Conservation (phyloP, 352 stramenopile species). For the Plasmopara halstedii region DNA sequence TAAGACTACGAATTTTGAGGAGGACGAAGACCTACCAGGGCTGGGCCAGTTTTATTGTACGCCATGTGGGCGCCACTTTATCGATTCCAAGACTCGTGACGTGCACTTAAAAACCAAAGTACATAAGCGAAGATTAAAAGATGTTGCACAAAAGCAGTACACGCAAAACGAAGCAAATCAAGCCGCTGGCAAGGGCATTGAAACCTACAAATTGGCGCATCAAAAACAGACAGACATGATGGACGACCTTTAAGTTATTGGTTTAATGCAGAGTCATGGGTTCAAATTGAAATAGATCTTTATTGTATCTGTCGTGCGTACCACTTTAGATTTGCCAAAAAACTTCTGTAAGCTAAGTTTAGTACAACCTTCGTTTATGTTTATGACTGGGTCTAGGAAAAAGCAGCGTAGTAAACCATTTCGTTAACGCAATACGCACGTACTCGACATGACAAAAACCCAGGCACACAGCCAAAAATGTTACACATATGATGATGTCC, state of each 20-base stretch:
- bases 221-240: constrained; percentile 35
- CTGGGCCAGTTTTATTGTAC: constrained; percentile 86
- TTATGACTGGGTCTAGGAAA: no score
- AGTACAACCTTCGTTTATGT: no score
- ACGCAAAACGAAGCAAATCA: constrained; percentile 77
- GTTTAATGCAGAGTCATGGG: background rate
- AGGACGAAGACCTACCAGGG: constrained; percentile 80
- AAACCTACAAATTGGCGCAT: constrained; percentile 63
- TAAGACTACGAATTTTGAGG: constrained; percentile 58
- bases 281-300: background rate
- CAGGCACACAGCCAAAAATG: no score
- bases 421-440: no score
- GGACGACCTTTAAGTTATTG: constrained; percentile 35
- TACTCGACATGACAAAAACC: no score
- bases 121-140: constrained; percentile 83
- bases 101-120: constrained; percentile 80
- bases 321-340: no score
- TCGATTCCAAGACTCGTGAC: constrained; percentile 68
- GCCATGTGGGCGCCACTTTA: constrained; percentile 79
- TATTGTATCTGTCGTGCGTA: no score
- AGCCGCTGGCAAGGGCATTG: constrained; percentile 58
- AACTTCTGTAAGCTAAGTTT: no score
- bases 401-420: no score
- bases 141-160: constrained; percentile 87
- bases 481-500: no score